phyloP scores from a whole-genome alignment of 805 yeast species.

The Kluyveromyces siamensis region DNA sequence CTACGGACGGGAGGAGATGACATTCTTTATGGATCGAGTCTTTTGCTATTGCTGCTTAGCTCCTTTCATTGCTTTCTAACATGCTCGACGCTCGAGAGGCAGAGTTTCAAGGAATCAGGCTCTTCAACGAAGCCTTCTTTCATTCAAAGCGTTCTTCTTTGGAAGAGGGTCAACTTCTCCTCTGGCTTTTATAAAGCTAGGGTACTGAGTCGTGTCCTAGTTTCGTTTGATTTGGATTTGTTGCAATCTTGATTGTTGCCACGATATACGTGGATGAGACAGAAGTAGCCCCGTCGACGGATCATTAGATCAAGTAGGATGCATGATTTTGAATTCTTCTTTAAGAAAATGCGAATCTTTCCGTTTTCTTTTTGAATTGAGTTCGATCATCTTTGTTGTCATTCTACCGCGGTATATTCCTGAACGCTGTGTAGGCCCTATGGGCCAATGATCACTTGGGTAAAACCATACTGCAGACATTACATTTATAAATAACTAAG shows the following conservation, averaged over 20 bases:
- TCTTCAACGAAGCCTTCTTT: constrained; percentile 1
- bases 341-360: constrained; percentile 22
- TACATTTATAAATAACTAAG: constrained; percentile 8
- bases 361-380: constrained; percentile 32
- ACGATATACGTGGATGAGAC: constrained; percentile 41
- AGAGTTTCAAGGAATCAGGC: constrained; percentile 29
- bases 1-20: background rate
- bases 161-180: constrained; percentile 21
- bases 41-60: constrained; percentile 28
- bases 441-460: constrained; percentile 95
- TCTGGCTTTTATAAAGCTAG: constrained; percentile 25
- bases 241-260: constrained; percentile 44
- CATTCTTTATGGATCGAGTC: constrained; percentile 3
- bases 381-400: constrained; percentile 54
- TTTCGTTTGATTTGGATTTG: background rate
- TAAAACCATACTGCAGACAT: constrained; percentile 99
- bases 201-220: constrained; percentile 24
- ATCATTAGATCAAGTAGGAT: constrained; percentile 59
- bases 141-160: constrained; percentile 1
- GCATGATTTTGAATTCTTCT: constrained; percentile 30
- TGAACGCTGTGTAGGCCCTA: constrained; percentile 93
- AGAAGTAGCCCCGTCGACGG: constrained; percentile 98
- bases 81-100: constrained; percentile 71
- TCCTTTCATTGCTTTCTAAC: constrained; percentile 29
- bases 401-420: constrained; percentile 94